phyloP scores from a whole-genome alignment of 2,329 filamentous ascomycete genomes.

The Ceratocystis diversiconidia region DNA sequence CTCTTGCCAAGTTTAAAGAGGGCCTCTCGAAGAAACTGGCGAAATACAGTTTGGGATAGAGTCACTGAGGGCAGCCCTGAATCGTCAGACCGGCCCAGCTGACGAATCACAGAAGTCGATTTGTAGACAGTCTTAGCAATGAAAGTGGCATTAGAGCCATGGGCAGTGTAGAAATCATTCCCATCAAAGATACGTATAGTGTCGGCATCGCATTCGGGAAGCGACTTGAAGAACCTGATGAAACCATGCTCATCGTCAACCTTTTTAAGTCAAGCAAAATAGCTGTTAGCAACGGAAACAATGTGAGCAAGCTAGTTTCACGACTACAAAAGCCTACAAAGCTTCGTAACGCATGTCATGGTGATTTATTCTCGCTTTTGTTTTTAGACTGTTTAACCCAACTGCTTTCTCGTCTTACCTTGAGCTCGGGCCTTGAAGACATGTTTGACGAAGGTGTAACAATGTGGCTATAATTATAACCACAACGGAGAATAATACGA shows the following conservation, averaged over 20 bases:
- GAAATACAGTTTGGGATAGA: slow-evolving; percentile 87
- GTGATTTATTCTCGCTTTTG: neutral
- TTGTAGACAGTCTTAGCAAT: slow-evolving; percentile 86
- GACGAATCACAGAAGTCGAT: slow-evolving; percentile 86
- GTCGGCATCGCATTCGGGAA: slow-evolving; percentile 55
- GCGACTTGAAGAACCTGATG: slow-evolving; percentile 88
- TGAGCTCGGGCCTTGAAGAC: slow-evolving; percentile 59
- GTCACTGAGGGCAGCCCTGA: slow-evolving; percentile 87
- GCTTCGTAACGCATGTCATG: neutral
- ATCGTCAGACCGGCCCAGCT: slow-evolving; percentile 69
- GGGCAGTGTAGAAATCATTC: slow-evolving; percentile 91
- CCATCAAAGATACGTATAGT: slow-evolving; percentile 87
- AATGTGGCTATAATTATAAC: neutral
- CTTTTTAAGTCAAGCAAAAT: slow-evolving; percentile 29
- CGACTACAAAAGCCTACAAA: neutral
- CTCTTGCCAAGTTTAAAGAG: slow-evolving; percentile 83
- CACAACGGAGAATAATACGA: neutral
- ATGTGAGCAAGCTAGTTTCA: neutral
- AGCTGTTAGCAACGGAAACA: neutral
- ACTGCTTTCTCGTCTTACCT: slow-evolving; percentile 32
- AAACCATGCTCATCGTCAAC: slow-evolving; percentile 96
- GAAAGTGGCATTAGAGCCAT: slow-evolving; percentile 70
- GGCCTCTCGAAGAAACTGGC: slow-evolving; percentile 87
- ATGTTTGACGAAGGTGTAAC: slow-evolving; percentile 31
- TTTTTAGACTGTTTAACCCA: neutral